Evolutionary conservation across 1,284 basidiomycete species (phyloP).

Genomic region (Naganishia albida): DNA sequence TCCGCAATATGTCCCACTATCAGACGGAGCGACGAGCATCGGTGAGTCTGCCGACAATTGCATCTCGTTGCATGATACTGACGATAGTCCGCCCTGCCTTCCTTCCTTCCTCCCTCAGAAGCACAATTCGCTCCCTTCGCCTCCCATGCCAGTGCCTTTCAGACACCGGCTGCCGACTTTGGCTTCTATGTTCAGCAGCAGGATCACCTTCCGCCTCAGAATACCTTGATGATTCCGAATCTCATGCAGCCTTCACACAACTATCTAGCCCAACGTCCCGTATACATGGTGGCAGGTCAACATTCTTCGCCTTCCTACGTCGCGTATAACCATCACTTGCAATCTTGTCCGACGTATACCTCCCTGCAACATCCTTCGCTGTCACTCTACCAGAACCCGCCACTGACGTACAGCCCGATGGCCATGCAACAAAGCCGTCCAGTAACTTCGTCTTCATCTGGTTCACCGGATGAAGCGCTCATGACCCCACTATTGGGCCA

Average conservation of each 20-base stretch:
- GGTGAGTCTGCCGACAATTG: too few species aligned
- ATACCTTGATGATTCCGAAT: not conserved
- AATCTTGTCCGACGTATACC: not conserved
- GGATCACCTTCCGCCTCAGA: not conserved
- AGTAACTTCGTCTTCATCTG: constrained; percentile 13
- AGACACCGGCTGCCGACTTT: not conserved
- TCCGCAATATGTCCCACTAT: too few species aligned
- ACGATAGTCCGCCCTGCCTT: too few species aligned
- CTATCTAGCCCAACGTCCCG: not conserved
- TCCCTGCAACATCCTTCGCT: not conserved
- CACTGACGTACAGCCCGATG: not conserved
- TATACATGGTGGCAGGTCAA: not conserved
- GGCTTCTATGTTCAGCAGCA: not conserved
- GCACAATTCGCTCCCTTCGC: not conserved
- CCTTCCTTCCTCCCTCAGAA: not conserved
- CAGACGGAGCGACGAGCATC: too few species aligned
- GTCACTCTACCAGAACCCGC: not conserved
- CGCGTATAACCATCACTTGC: too few species aligned
- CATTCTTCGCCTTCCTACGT: not conserved
- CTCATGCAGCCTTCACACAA: not conserved
- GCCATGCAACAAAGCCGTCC: constrained; percentile 11
- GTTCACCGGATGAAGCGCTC: constrained; percentile 11
- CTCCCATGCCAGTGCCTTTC: not conserved
- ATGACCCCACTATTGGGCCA: constrained; percentile 15
- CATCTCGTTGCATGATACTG: too few species aligned